Evolutionary conservation across 495 filamentous ascomycete species (phyloP), one percentile per base, ranked within the genome.

Genomic region (Astrocystis sublimbata): DNA sequence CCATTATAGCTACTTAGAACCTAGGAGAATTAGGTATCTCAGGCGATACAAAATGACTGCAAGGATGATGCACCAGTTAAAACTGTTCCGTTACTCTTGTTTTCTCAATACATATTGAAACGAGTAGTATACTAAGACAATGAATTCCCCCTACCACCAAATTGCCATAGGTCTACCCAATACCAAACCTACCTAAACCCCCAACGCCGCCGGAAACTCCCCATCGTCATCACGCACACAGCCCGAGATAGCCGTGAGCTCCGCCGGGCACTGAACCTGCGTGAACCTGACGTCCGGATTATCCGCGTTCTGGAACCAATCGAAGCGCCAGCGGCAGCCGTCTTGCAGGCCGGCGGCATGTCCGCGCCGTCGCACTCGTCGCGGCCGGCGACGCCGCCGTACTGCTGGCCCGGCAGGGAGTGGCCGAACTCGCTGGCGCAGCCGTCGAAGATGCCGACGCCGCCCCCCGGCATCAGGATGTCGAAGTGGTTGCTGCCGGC

Each of bases 271-370:
- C 36, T 81, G 77, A 38, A 87, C 81, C 62, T 80, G 65, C 61
- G 73, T 67, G 73, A 79, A 87, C 49, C 66, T 77, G 60, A 86
- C 79, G 51, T 57, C 67, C 38, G 84, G 84, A 71, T 86, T 85
- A 70, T 85, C 81, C 55, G 81, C 75, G 61, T 78, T 78, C 62
- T 76, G 52, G 71, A 86, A 84, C 81, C 81, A 87, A 69, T 85
- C 81, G 69, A 86, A 86, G 63, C 83, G 80, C 77, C 81, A 87
- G 49, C 78, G 68, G 73, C 84, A 86, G 28, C 83, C 84, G 15
- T 72, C 64, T 71, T 81, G 77, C 35, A 86, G 75, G 35, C 74
- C 72, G 15, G 69, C 70, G 83, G 83, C 71, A 86, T 81, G 12
- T 64, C 60, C 30, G 51, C 1, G 6, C 13, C n/a, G 43, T 76